These are phyloP conservation scores for Diaporthe amygdali DNA, from an alignment of 2,329 filamentous ascomycete genomes.

Conservation along the genomic window DNA sequence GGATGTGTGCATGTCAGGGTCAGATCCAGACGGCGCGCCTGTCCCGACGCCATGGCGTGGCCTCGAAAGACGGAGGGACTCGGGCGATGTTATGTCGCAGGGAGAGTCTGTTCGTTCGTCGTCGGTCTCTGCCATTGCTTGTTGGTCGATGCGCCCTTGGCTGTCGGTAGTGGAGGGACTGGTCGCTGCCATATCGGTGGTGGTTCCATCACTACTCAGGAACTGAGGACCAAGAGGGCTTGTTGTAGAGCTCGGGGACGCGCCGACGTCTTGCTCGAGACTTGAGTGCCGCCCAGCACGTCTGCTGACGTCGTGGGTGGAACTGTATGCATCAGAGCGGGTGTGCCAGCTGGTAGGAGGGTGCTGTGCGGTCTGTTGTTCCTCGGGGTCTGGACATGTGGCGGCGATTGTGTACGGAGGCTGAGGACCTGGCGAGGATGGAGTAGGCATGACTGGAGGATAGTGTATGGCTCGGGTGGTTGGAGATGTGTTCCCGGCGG, in stretches of 20 bases:
- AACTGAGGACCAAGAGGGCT: conserved; percentile 48
- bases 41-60: conserved; percentile 25
- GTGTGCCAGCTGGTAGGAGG: not conserved
- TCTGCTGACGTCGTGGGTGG: not conserved
- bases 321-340: not conserved
- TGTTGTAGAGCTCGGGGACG: conserved; percentile 43
- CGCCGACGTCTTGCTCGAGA: conserved; percentile 2
- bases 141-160: not conserved
- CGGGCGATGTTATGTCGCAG: not conserved
- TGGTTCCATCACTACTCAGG: conserved; percentile 25
- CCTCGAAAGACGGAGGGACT: not conserved
- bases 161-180: conserved; percentile 2
- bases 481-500: not conserved
- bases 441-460: conserved; percentile 24
- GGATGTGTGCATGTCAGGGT: not conserved
- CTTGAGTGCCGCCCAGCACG: not conserved
- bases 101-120: conserved; percentile 17
- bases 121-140: conserved; percentile 17
- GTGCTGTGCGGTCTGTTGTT: conserved; percentile 8
- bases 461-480: not conserved
- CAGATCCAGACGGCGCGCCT: not conserved
- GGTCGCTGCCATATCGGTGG: conserved; percentile 10
- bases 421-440: conserved; percentile 23
- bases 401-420: conserved; percentile 17
- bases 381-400: conserved; percentile 25